A percentile compares a stretch with the other conserved stretches of the same genome.
These are phyloP conservation scores for Scedosporium minutisporum DNA, from an alignment of 2,329 filamentous ascomycete species.

Conservation along the genomic window DNA sequence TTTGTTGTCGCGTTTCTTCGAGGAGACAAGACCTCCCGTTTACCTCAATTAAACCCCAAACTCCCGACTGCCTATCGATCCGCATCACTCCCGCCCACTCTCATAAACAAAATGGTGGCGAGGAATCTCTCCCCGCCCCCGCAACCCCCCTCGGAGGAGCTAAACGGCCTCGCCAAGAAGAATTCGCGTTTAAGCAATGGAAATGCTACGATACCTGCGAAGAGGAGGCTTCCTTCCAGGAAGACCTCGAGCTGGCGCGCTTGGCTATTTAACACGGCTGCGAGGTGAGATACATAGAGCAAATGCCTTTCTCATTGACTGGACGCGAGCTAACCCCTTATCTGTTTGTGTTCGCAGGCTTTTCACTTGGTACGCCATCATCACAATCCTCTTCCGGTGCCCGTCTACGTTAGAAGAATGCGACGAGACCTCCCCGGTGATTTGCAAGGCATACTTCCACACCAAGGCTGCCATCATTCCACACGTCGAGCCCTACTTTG, in stretches of 20 bases:
- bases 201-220: constrained; percentile 7
- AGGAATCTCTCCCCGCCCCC: neutral
- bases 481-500: constrained; percentile 76
- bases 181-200: constrained; percentile 1
- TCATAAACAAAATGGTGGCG: neutral
- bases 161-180: constrained; percentile 28
- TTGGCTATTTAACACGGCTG: constrained; percentile 37
- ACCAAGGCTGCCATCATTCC: constrained; percentile 56
- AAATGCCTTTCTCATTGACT: neutral
- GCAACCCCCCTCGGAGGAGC: constrained; percentile 25
- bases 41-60: neutral
- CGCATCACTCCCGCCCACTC: neutral
- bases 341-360: constrained; percentile 41
- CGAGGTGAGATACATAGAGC: constrained; percentile 35
- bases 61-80: neutral
- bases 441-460: constrained; percentile 78
- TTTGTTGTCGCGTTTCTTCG: neutral
- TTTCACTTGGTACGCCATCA: constrained; percentile 74
- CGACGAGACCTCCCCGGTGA: constrained; percentile 57
- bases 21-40: neutral
- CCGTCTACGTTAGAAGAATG: constrained; percentile 60
- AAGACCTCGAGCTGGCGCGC: constrained; percentile 6
- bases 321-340: constrained; percentile 6
- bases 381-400: constrained; percentile 75
- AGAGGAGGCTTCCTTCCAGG: constrained; percentile 16